Base-by-base conservation (phyloP, 441 rosid genomes). In the Eutrema salsugineum region DNA sequence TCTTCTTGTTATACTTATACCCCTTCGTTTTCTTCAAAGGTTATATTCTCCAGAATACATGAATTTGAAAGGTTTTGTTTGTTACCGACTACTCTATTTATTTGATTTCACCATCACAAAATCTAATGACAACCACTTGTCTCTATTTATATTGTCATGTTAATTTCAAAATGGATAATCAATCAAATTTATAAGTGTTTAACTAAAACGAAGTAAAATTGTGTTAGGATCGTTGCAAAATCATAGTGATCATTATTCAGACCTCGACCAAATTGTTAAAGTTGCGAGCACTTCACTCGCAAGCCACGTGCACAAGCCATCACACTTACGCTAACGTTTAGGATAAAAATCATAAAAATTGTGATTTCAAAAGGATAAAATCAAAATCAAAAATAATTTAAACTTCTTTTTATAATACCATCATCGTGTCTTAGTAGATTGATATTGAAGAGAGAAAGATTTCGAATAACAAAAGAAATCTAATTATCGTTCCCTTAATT, bases 241-340 rank as follows among this genome's bases (percentile, higher is more conserved):
- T 58, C 6, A 40, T 14, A 5, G 8, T 48, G 33, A 58, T 30
- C 1, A 47, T 61, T 11, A 42, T 42, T 49, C 46, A 14, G 6
- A 42, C 1, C n/a, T 14, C 22, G 42, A 64, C 58, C 76, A 44
- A 63, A 11, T 1, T 16, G 62, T 24, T 56, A 44, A 71, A 55
- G 71, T 65, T 72, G 66, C 43, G 65, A 65, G 66, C 50, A 44
- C 58, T 64, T 72, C 66, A 64, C 66, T 64, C 71, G 40, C 3
- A 72, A 38, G 66, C 58, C 66, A 73, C 77, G 77, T 73, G 77
- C 66, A 27, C 33, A 65, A 44, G 20, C 64, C 48, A 72, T 72
- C 70, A 63, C 58, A 63, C 9, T 54, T 54, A 72, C 76, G 76
- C 57, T 54, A 63, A 53, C 57, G 48, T 63, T 32, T 22, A 43